These are phyloP conservation scores for Paralagenidium karlingii DNA, from an alignment of 352 stramenopile genomes.

Conservation along the genomic window DNA sequence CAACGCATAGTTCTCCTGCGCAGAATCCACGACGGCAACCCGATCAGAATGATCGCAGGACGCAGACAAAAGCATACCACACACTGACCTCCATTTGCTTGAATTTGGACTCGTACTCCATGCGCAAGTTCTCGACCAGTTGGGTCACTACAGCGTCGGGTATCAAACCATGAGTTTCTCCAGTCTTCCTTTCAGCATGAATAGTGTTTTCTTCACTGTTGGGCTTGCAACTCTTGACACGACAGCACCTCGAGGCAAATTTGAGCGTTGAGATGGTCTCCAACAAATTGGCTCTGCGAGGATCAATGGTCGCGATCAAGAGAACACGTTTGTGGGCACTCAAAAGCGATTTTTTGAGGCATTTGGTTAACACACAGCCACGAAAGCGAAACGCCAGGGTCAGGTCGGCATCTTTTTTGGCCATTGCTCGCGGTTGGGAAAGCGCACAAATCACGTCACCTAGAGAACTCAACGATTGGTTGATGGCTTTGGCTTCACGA, in stretches of 20 bases:
- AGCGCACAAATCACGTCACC: slow-evolving; percentile 54
- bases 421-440: slow-evolving; percentile 6
- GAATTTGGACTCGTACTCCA: no score
- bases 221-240: no score
- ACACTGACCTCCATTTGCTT: no score
- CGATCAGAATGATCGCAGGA: no score
- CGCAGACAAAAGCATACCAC: no score
- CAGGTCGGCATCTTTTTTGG: slow-evolving; percentile 8
- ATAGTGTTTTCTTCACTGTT: no score
- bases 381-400: slow-evolving; percentile 22
- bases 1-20: no score
- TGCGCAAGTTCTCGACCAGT: no score
- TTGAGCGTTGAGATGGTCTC: slow-evolving; percentile 69
- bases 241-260: slow-evolving; percentile 52
- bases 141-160: no score
- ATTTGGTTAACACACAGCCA: slow-evolving; percentile 65
- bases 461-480: slow-evolving; percentile 47
- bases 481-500: slow-evolving; percentile 71
- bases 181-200: no score
- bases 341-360: slow-evolving; percentile 39
- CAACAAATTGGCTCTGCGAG: slow-evolving; percentile 27
- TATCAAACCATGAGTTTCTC: no score
- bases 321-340: slow-evolving; percentile 25
- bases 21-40: no score
- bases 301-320: slow-evolving; percentile 52